A percentile compares a stretch with the other conserved stretches of the same genome.
Evolutionary conservation across 805 yeast genomes (phyloP).

Genomic region (Candida nitratophila): DNA sequence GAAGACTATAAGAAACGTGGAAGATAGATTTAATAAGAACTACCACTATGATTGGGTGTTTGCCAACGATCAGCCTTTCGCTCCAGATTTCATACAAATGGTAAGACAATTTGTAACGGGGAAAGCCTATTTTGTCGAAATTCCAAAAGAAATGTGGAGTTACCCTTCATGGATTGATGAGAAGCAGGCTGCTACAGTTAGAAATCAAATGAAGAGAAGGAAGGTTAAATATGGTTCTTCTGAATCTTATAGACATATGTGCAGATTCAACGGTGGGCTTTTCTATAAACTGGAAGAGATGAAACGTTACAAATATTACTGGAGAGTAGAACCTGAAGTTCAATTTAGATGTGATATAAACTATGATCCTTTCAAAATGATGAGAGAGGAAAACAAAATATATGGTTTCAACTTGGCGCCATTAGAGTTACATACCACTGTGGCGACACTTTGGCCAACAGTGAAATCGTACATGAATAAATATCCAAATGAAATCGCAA

Average conservation of each 20-base stretch:
- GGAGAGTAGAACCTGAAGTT: slow-evolving; percentile 92
- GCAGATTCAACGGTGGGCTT: slow-evolving; percentile 86
- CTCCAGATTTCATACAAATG: slow-evolving; percentile 67
- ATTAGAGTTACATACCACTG: slow-evolving; percentile 66
- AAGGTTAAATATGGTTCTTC: slow-evolving; percentile 59
- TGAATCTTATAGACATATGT: slow-evolving; percentile 82
- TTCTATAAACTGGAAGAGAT: slow-evolving; percentile 73
- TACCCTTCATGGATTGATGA: slow-evolving; percentile 82
- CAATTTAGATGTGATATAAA: slow-evolving; percentile 75
- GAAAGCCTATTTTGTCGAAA: slow-evolving; percentile 63
- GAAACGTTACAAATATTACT: slow-evolving; percentile 78
- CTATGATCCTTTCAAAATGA: slow-evolving; percentile 73
- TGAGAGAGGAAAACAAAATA: slow-evolving; percentile 67
- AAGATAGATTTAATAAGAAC: slow-evolving; percentile 80
- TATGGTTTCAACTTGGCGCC: slow-evolving; percentile 77
- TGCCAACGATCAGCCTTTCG: slow-evolving; percentile 79
- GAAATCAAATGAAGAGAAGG: slow-evolving; percentile 43
- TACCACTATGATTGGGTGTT: slow-evolving; percentile 94
- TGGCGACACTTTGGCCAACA: slow-evolving; percentile 69
- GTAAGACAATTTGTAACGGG: slow-evolving; percentile 72
- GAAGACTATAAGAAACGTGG: slow-evolving; percentile 66
- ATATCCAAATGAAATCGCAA: slow-evolving; percentile 53
- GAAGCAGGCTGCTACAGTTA: slow-evolving; percentile 50
- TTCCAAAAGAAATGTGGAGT: slow-evolving; percentile 84
- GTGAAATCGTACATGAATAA: slow-evolving; percentile 53